Conservation (phyloP, 1,284 basidiomycete genomes). For the Sanghuangporus baumii region DNA sequence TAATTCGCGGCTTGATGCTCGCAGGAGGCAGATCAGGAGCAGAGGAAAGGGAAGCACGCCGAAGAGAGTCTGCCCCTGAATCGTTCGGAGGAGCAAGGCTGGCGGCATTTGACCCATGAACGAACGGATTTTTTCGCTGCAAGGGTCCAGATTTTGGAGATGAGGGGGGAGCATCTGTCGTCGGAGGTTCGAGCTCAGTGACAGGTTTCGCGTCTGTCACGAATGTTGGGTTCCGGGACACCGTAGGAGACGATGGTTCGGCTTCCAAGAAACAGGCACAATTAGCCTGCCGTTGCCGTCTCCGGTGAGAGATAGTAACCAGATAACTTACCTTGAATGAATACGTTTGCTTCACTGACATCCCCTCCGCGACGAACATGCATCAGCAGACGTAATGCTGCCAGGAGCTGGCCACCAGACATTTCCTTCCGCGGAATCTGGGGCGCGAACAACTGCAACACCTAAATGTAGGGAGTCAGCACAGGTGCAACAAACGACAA, state of each 20-base stretch:
- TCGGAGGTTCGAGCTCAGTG: slow-evolving; percentile 19
- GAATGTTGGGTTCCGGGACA: slow-evolving; percentile 7
- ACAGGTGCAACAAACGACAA: not conserved
- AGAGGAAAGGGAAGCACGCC: slow-evolving; percentile 13
- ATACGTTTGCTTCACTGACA: slow-evolving; percentile 56
- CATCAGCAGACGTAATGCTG: slow-evolving; percentile 55
- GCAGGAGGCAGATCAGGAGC: slow-evolving; percentile 12
- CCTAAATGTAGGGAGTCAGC: slow-evolving; percentile 34
- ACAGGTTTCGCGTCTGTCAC: slow-evolving; percentile 16
- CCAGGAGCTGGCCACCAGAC: slow-evolving; percentile 68
- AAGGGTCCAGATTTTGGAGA: slow-evolving; percentile 18
- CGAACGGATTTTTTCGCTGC: slow-evolving; percentile 5
- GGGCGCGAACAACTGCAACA: slow-evolving; percentile 58
- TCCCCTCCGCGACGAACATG: slow-evolving; percentile 57
- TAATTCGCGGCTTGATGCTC: slow-evolving; percentile 7
- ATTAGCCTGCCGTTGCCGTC: not conserved
- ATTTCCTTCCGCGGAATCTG: slow-evolving; percentile 43
- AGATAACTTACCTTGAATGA: slow-evolving; percentile 58
- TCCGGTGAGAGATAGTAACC: not conserved
- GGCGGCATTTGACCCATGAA: slow-evolving; percentile 23
- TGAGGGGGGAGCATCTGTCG: slow-evolving; percentile 24
- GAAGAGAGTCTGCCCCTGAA: slow-evolving; percentile 21
- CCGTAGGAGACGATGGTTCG: slow-evolving; percentile 9
- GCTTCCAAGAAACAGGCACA: not conserved
- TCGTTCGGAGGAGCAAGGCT: slow-evolving; percentile 21